Conservation (phyloP, 2,329 filamentous ascomycete genomes). For the Pseudofabraea citricarpa region DNA sequence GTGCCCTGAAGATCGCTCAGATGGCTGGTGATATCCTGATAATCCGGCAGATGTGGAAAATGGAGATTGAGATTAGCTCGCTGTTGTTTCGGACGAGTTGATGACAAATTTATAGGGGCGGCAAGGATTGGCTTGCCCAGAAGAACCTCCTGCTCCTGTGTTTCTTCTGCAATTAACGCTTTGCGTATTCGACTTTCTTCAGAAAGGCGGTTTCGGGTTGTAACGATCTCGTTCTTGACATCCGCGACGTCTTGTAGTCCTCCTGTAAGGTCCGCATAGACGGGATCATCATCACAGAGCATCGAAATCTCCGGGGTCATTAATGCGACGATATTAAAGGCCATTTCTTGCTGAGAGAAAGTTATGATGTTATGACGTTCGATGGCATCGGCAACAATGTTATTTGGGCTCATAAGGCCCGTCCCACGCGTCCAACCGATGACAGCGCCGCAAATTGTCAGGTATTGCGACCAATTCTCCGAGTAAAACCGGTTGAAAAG, state of each 20-base stretch:
- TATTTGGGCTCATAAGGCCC: conserved; percentile 93
- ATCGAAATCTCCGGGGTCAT: conserved; percentile 90
- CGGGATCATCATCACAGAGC: conserved; percentile 85
- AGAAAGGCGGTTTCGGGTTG: conserved; percentile 89
- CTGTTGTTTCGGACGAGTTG: conserved; percentile 47
- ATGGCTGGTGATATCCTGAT: conserved; percentile 80
- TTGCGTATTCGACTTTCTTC: conserved; percentile 30
- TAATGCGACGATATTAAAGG: conserved; percentile 89
- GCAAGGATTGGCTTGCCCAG: background rate
- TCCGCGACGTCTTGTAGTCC: conserved; percentile 93
- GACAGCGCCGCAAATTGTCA: conserved; percentile 93
- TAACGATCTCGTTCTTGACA: conserved; percentile 85
- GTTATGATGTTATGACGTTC: conserved; percentile 92
- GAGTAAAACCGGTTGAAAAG: conserved; percentile 97
- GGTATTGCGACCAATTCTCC: conserved; percentile 90
- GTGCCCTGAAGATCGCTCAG: conserved; percentile 83
- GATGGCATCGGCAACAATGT: conserved; percentile 90
- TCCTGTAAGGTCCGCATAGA: conserved; percentile 93
- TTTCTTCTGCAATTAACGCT: conserved; percentile 82
- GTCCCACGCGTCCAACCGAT: conserved; percentile 98
- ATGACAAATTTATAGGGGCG: background rate
- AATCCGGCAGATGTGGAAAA: conserved; percentile 83
- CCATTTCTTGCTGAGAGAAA: conserved; percentile 98
- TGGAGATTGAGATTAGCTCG: conserved; percentile 95
- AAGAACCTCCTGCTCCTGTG: conserved; percentile 73